These are phyloP conservation scores for Phytophthora vignae DNA, from an alignment of 352 stramenopile species.

Conservation along the genomic window DNA sequence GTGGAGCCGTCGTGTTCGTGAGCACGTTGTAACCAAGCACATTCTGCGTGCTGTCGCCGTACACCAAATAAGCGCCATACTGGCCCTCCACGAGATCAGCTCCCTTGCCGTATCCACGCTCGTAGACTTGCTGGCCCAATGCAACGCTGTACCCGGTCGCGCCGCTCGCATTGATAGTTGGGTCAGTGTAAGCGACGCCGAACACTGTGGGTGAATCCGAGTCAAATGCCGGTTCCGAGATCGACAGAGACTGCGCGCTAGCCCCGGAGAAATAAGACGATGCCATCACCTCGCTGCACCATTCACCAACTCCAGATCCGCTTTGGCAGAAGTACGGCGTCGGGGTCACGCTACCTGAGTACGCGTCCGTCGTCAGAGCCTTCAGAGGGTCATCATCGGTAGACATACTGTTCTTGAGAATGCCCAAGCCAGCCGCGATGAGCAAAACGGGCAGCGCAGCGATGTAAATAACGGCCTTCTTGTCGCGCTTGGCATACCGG, in stretches of 20 bases:
- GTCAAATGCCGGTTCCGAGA: slow-evolving; percentile 31
- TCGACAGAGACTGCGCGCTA: slow-evolving; percentile 14
- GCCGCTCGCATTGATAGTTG: slow-evolving; percentile 46
- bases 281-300: slow-evolving; percentile 45
- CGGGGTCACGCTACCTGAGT: slow-evolving; percentile 27
- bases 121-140: slow-evolving; percentile 51
- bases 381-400: slow-evolving; percentile 45
- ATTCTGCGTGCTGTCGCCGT: slow-evolving; percentile 41
- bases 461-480: slow-evolving; percentile 56
- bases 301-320: slow-evolving; percentile 25
- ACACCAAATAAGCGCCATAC: slow-evolving; percentile 52
- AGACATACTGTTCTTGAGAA: slow-evolving; percentile 40
- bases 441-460: slow-evolving; percentile 53
- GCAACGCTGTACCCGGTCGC: slow-evolving; percentile 45
- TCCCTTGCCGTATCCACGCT: slow-evolving; percentile 45
- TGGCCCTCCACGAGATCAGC: slow-evolving; percentile 33
- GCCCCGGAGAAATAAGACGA: slow-evolving; percentile 35
- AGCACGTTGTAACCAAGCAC: slow-evolving; percentile 64
- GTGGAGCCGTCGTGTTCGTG: slow-evolving; percentile 56
- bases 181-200: slow-evolving; percentile 51
- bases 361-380: slow-evolving; percentile 27
- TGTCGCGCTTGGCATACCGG: slow-evolving; percentile 54
- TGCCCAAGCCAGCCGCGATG: slow-evolving; percentile 50
- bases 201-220: slow-evolving; percentile 41
- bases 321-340: slow-evolving; percentile 47